Base-by-base conservation (phyloP, 495 filamentous ascomycete species). In the Polyplosphaeria fusca region DNA sequence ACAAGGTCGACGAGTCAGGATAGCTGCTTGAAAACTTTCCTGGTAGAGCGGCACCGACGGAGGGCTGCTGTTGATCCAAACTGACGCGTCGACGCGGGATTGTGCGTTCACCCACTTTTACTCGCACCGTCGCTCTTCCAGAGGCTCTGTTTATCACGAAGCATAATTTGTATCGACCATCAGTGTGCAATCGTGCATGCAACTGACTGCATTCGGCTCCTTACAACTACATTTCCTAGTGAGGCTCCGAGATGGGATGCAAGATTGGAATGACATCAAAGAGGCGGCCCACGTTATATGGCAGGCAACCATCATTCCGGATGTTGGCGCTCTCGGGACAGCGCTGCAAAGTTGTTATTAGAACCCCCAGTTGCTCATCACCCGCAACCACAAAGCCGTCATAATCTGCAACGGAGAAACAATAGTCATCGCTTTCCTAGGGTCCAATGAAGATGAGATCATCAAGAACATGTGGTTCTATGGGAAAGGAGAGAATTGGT, bases 401-500 rank as follows among this genome's bases (percentile, higher is more conserved):
- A 18, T 43, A 43, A 18, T 43, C 39, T 43, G 39, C 39, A 43
- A 43, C 39, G 18, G 39, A 9, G 39, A 43, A 18, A 43, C 11
- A 5, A 43, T 43, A 9, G 19, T 18, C 39, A 43, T 43, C 39
- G 39, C 39, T 43, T 43, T 43, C 39, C 39, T 43, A 12, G 39
- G 39, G 11, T 43, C 39, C 5, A 18, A 43, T 20, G 11, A 9
- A 5, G 19, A 43, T 9, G 39, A 43, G 39, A 9, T 43, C 19
- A 9, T 12, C 39, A 43, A 12, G 39, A 43, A 43, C 39, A 12
- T 9, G 39, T 43, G 39, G 39, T 12, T 20, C 39, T 5, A 43
- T 43, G 39, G 11, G 5, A 43, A 43, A 20, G 39, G 39, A 5
- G 11, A 9, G 39, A 19, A 5, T 9, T 43, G 7, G 9, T 43